phyloP scores from a whole-genome alignment of 305 asterid species.

The Stenogyne calaminthoides region DNA sequence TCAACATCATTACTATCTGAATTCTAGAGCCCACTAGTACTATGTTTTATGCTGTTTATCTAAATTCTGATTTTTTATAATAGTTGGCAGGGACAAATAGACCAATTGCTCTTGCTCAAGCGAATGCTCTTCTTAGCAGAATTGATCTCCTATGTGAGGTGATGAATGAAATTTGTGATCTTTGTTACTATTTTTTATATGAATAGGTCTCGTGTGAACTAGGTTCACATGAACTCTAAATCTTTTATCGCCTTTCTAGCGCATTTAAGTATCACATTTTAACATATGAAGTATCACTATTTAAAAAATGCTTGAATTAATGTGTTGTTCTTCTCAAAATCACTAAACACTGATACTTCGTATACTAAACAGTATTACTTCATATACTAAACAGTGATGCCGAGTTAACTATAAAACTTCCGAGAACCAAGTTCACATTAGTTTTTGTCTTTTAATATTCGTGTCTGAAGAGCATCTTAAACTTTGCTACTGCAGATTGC shows the following conservation, averaged over 20 bases:
- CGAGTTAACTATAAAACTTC: too few relatives aligned
- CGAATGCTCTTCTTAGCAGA: slow-evolving; percentile 87
- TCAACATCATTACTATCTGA: slow-evolving; percentile 10
- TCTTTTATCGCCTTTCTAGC: too few relatives aligned
- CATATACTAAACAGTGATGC: too few relatives aligned
- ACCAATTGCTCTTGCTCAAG: slow-evolving; percentile 97
- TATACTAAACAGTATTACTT: too few relatives aligned
- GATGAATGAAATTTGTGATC: slow-evolving; percentile 25
- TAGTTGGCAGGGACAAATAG: slow-evolving; percentile 95
- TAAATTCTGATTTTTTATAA: slow-evolving; percentile 8
- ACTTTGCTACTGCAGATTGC: slow-evolving; percentile 61
- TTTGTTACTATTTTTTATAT: neutral
- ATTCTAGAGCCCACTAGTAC: neutral
- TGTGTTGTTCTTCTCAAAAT: too few relatives aligned
- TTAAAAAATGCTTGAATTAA: too few relatives aligned
- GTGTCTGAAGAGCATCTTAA: slow-evolving; percentile 26
- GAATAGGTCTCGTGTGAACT: too few relatives aligned
- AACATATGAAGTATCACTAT: too few relatives aligned
- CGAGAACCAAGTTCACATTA: too few relatives aligned
- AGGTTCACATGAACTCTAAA: too few relatives aligned
- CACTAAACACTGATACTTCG: too few relatives aligned
- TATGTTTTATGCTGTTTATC: slow-evolving; percentile 6
- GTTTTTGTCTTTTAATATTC: neutral
- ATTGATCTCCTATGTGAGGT: slow-evolving; percentile 96
- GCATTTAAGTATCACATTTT: too few relatives aligned